Conservation (phyloP, 495 filamentous ascomycete genomes). For the Glutinoglossum americanum region DNA sequence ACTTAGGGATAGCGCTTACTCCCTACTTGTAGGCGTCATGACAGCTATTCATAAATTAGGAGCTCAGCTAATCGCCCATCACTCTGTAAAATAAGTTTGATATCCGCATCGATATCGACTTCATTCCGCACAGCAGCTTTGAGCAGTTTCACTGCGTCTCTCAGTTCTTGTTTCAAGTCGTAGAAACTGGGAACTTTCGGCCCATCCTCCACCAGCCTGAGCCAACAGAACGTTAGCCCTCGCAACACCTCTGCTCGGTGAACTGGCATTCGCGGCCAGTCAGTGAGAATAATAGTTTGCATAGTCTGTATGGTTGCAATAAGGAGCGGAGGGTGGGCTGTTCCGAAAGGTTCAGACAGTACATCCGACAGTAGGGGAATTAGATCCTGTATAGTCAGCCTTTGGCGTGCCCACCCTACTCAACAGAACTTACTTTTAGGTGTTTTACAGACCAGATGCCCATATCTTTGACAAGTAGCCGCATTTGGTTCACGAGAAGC, state of each 20-base stretch:
- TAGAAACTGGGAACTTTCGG: conserved; percentile 3
- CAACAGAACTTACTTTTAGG: conserved; percentile 28
- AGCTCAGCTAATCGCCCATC: conserved; percentile 21
- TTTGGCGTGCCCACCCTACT: not conserved
- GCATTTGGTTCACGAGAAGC: conserved; percentile 36
- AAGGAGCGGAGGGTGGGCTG: conserved; percentile 32
- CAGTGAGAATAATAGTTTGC: conserved; percentile 32
- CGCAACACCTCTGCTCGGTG: conserved; percentile 51
- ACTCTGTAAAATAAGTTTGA: conserved; percentile 18
- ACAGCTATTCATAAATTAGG: conserved; percentile 8
- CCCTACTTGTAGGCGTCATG: not conserved
- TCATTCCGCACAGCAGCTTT: conserved; percentile 17
- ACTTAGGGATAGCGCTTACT: not conserved
- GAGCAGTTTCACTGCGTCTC: conserved; percentile 14
- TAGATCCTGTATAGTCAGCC: conserved; percentile 26
- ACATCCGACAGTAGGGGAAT: conserved; percentile 44
- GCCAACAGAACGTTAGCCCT: conserved; percentile 44
- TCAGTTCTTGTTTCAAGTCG: conserved; percentile 5
- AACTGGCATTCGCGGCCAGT: conserved; percentile 47
- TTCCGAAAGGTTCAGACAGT: conserved; percentile 48
- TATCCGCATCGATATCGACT: conserved; percentile 10
- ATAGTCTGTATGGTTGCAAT: conserved; percentile 28
- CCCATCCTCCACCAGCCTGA: conserved; percentile 29
- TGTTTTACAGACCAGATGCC: conserved; percentile 53
- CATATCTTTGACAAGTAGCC: conserved; percentile 31